These are phyloP conservation scores for Eucalyptus brandiana DNA, from an alignment of 345 rosid genomes.

Conservation along the genomic window DNA sequence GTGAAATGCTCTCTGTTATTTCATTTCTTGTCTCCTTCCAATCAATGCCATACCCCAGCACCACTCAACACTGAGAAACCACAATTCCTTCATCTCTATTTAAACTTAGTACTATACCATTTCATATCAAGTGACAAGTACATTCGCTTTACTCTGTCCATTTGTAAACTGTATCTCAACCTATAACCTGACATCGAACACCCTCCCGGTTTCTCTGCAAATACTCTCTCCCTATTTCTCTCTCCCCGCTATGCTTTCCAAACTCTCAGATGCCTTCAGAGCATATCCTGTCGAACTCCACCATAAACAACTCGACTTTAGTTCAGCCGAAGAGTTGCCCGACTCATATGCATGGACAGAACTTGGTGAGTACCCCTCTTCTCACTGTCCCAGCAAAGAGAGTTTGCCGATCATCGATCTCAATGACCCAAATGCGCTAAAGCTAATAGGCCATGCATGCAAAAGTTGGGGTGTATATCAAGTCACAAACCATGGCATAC, in stretches of 20 bases:
- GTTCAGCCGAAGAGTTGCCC: constrained; percentile 51
- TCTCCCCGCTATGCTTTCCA: constrained; percentile 40
- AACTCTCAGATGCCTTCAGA: constrained; percentile 32
- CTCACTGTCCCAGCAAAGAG: constrained; percentile 2
- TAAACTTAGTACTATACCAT: neutral
- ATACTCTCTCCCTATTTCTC: neutral
- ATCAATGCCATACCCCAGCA: constrained; percentile 5
- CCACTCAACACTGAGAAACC: neutral
- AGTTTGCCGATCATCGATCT: constrained; percentile 65
- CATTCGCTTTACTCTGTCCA: neutral
- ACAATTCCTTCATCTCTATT: neutral
- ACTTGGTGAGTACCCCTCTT: constrained; percentile 17
- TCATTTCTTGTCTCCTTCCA: constrained; percentile 29
- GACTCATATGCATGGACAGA: constrained; percentile 72
- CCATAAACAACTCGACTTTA: constrained; percentile 43
- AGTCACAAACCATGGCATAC: constrained; percentile 62
- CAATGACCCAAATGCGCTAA: constrained; percentile 26
- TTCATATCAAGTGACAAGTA: neutral
- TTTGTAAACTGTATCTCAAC: neutral
- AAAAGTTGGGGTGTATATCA: constrained; percentile 76
- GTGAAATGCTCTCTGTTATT: neutral
- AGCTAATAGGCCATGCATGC: constrained; percentile 61
- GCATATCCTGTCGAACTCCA: constrained; percentile 42
- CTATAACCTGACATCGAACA: neutral
- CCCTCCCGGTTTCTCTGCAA: neutral